A percentile compares a stretch with the other conserved stretches of the same genome.
Conservation (phyloP, 2,329 filamentous ascomycete genomes). For the Talaromyces funiculosus region DNA sequence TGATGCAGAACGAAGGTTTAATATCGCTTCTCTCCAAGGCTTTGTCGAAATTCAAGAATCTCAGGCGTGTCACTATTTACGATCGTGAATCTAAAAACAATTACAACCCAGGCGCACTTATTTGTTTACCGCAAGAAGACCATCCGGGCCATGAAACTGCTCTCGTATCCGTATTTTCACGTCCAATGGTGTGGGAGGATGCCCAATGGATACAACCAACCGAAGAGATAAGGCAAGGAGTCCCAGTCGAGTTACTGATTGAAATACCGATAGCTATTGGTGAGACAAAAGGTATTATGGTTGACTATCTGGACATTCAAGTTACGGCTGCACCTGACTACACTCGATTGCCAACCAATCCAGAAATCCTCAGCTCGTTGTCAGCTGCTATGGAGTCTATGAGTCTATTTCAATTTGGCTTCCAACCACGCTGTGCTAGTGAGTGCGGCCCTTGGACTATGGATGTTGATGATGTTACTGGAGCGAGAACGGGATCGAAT, state of each 20-base stretch:
- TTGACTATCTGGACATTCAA: background rate
- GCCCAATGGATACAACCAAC: background rate
- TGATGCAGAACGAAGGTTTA: background rate
- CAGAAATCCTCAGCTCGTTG: background rate
- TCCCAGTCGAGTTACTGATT: background rate
- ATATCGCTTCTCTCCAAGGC: background rate
- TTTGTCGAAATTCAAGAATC: background rate
- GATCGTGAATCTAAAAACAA: background rate
- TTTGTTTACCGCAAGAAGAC: background rate
- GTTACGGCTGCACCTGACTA: conserved; percentile 4
- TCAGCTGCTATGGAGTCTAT: background rate
- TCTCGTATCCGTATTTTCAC: conserved; percentile 1
- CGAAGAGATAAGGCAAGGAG: background rate
- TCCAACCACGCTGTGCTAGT: background rate
- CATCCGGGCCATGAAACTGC: background rate
- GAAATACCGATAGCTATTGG: conserved; percentile 3
- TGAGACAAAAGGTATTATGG: background rate
- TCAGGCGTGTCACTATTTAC: background rate
- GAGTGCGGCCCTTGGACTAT: background rate
- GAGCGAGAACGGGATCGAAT: background rate
- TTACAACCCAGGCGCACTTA: background rate
- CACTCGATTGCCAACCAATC: background rate
- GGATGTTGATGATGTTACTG: background rate
- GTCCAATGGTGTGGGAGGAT: conserved; percentile 1
- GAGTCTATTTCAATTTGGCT: background rate